A percentile compares a stretch with the other conserved stretches of the same genome.
phyloP scores from a whole-genome alignment of 306 rosid species.

The Inga oerstediana region DNA sequence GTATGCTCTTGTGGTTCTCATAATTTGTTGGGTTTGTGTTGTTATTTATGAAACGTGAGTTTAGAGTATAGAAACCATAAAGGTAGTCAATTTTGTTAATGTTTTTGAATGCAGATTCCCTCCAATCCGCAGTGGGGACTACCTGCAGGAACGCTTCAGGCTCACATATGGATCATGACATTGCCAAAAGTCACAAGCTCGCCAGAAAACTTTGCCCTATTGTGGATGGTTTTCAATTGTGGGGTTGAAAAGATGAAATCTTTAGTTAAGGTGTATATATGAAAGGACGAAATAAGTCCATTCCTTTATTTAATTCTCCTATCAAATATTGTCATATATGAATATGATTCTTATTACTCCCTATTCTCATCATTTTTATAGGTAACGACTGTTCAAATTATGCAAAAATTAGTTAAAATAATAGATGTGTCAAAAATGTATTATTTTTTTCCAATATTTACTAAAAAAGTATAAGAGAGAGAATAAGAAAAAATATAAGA shows the following conservation, averaged over 20 bases:
- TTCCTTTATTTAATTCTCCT: too few species aligned
- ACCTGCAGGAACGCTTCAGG: conserved; percentile 69
- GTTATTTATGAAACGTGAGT: neutral
- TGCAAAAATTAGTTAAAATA: too few species aligned
- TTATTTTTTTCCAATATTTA: too few species aligned
- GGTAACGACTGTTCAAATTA: too few species aligned
- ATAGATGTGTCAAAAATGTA: too few species aligned
- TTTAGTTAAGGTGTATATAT: neutral
- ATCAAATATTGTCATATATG: too few species aligned
- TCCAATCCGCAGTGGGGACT: conserved; percentile 78
- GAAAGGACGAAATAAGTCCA: too few species aligned
- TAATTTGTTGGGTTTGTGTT: neutral
- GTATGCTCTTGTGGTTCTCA: neutral
- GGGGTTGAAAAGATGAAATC: neutral
- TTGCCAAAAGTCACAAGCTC: neutral
- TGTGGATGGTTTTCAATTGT: neutral
- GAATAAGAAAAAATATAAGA: too few species aligned
- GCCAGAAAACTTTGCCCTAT: neutral
- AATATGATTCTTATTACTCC: too few species aligned
- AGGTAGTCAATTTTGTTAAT: conserved; percentile 11
- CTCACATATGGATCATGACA: conserved; percentile 54
- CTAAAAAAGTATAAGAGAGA: too few species aligned
- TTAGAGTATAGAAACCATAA: neutral
- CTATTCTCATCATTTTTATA: too few species aligned
- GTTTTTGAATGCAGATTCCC: conserved; percentile 58